Evolutionary conservation across 2,329 filamentous ascomycete genomes (phyloP), one percentile per base, ranked within the genome.

Genomic region (Fusarium chuoi): DNA sequence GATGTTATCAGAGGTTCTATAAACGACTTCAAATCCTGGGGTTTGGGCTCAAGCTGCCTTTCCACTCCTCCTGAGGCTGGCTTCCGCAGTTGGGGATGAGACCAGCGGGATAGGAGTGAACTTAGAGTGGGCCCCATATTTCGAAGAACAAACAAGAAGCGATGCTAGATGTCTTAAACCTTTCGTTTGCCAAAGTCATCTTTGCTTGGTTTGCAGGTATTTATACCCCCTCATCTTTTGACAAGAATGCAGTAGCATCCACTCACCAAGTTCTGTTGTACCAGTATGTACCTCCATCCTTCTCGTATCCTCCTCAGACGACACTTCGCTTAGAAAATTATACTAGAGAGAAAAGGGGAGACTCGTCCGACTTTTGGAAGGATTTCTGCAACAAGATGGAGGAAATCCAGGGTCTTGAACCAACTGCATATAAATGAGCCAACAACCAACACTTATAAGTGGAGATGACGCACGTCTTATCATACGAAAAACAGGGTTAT

Each of bases 1-100:
- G 54, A 57, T 9, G 35, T 67, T 9, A 72, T 60, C 8, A 67
- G 41, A 9, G n/a, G 67, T 18, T 56, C 15, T 44, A 63, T 52
- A 7, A 54, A 67, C 5, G 58, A 44, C 17, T 56, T 54, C 0
- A 65, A 10, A 7, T 55, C 35, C 7, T 41, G 26, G 6, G 30
- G 28, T 3, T 57, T 22, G 8, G 30, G 20, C 28, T 35, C 17
- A 33, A 3, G 15, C 13, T 13, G 3, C 18, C n/a, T 15, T 22
- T n/a, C 5, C 24, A 5, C 7, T 3, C 7, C 5, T 5, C 18
- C 11, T 12, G n/a, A 4, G 3, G 5, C 20, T 6, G 22, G 18
- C 15, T 35, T 4, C 11, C 7, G 11, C 26, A 9, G 28, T 18
- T 12, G 12, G n/a, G 28, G 9, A 14, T 17, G 20, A 12, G 14